Conservation (phyloP, 2,329 filamentous ascomycete genomes). For the Nigrospora osmanthi region DNA sequence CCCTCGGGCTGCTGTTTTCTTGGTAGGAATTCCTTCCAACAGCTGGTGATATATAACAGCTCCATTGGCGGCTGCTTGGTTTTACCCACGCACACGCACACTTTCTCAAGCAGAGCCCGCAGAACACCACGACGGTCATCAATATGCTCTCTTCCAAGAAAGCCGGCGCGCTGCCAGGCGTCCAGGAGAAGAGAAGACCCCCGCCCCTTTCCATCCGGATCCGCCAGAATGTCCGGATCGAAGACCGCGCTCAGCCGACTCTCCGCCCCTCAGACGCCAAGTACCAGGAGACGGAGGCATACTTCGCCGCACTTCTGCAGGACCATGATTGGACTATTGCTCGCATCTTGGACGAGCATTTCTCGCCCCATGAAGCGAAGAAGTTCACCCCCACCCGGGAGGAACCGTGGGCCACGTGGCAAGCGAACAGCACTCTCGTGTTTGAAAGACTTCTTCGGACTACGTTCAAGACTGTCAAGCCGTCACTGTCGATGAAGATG, state of each 20-base stretch:
- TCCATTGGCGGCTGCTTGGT: no score
- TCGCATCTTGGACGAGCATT: constrained; percentile 22
- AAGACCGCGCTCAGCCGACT: constrained; percentile 10
- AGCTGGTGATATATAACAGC: no score
- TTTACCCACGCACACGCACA: no score
- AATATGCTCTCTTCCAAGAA: no score
- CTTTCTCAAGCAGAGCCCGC: no score
- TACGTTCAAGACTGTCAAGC: constrained; percentile 18
- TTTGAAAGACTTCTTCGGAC: constrained; percentile 21
- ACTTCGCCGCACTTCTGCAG: constrained; percentile 20
- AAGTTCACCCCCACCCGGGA: constrained; percentile 20
- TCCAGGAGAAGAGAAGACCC: not conserved
- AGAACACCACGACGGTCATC: no score
- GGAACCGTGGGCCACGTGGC: constrained; percentile 18
- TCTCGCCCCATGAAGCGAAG: constrained; percentile 24
- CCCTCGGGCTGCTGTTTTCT: no score
- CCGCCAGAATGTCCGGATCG: constrained; percentile 10
- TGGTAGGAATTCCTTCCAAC: no score
- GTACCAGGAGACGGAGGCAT: constrained; percentile 12
- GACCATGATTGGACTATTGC: constrained; percentile 13
- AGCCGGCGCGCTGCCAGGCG: no score
- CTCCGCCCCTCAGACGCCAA: constrained; percentile 8
- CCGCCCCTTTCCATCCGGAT: constrained; percentile 1
- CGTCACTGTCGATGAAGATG: constrained; percentile 30
- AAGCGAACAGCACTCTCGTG: constrained; percentile 19